These are phyloP conservation scores for Leishmania gerbilli DNA, from an alignment of 208 protist genomes.

Conservation along the genomic window DNA sequence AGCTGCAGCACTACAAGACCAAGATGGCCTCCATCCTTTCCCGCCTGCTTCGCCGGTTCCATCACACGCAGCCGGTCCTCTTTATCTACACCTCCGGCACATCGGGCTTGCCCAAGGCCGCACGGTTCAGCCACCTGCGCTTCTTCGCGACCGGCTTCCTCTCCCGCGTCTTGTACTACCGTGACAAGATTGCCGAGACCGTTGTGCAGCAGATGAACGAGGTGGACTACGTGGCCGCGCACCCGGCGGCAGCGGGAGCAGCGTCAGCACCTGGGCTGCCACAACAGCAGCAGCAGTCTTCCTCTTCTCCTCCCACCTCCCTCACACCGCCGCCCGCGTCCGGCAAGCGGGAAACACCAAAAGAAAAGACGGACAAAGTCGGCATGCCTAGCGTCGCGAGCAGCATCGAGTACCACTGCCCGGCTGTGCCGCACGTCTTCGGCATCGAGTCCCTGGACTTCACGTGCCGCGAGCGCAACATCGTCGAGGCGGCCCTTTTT, in stretches of 20 bases:
- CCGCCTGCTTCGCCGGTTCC: slow-evolving; percentile 39
- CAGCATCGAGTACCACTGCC: not conserved
- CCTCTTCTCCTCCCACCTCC: not conserved
- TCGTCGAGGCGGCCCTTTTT: slow-evolving; percentile 14
- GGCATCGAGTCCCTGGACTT: slow-evolving; percentile 17
- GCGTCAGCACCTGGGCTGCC: not conserved
- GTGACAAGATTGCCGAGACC: slow-evolving; percentile 31
- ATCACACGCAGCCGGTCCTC: slow-evolving; percentile 52
- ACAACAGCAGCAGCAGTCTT: not conserved
- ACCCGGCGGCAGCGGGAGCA: not conserved
- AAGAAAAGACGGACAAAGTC: not conserved
- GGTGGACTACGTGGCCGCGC: slow-evolving; percentile 9
- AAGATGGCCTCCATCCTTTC: slow-evolving; percentile 30
- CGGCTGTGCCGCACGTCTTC: slow-evolving; percentile 16
- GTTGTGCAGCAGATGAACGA: slow-evolving; percentile 31
- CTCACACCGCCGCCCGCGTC: not conserved
- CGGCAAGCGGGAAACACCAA: not conserved
- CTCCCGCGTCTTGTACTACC: slow-evolving; percentile 42
- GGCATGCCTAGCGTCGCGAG: not conserved
- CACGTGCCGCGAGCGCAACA: slow-evolving; percentile 14
- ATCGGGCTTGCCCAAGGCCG: slow-evolving; percentile 85
- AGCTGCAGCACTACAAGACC: slow-evolving; percentile 25
- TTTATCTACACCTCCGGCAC: slow-evolving; percentile 91
- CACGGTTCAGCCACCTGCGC: slow-evolving; percentile 68
- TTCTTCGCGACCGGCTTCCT: slow-evolving; percentile 66